Percentiles rank a stretch among this genome's conserved stretches.
Conservation (phyloP, 768 basidiomycete genomes). For the Leccinum variicolor region DNA sequence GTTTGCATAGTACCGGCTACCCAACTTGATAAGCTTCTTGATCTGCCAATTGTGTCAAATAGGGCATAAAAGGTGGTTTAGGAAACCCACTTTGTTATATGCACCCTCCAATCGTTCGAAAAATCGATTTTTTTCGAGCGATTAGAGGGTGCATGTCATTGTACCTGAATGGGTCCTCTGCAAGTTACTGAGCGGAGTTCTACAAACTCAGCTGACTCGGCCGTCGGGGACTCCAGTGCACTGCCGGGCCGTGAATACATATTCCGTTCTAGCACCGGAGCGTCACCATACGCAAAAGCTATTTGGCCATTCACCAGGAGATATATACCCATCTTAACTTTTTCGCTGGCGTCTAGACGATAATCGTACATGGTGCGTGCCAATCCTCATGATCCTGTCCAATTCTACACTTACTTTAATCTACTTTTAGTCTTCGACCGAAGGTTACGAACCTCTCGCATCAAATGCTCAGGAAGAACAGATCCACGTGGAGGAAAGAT, state of each 20-base stretch:
- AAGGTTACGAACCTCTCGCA: conserved; percentile 15
- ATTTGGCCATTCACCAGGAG: background rate
- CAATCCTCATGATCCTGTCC: background rate
- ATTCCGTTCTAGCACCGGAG: background rate
- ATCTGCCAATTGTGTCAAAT: no score
- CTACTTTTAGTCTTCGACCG: conserved; percentile 2
- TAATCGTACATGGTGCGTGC: conserved; percentile 11
- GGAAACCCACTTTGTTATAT: no score
- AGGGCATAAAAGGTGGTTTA: no score
- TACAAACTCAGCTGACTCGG: background rate
- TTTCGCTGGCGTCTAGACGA: background rate
- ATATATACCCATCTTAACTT: background rate
- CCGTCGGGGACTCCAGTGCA: no score
- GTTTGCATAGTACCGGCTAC: no score
- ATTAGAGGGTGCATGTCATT: no score
- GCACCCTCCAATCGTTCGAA: no score
- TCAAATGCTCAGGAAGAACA: conserved; percentile 11
- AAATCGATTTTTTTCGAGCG: no score
- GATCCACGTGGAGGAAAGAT: conserved; percentile 9
- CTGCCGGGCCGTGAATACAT: no score
- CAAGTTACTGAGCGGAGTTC: no score
- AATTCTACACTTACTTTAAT: background rate
- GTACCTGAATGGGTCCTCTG: no score
- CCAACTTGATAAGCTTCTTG: no score
- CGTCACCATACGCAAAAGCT: background rate